Evolutionary conservation across 805 yeast genomes (phyloP).

Genomic region (Starmerella tilneyi): DNA sequence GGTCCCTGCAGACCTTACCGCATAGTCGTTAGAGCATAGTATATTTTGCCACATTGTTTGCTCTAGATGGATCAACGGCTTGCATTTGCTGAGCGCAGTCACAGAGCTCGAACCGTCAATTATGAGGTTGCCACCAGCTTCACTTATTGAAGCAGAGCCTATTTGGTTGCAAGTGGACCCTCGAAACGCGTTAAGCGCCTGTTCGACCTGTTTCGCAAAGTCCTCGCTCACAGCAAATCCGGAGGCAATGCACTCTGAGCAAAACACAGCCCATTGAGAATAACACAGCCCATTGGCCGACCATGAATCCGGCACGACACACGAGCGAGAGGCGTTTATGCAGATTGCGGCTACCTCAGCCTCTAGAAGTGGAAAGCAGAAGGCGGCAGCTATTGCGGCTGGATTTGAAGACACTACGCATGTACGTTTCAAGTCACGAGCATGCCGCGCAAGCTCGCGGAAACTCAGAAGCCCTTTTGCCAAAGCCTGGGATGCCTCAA

Average conservation of each 20-base stretch:
- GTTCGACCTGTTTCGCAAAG: neutral
- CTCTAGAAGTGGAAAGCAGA: constrained; percentile 5
- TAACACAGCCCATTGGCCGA: constrained; percentile 9
- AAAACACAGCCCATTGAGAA: constrained; percentile 7
- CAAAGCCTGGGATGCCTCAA: constrained; percentile 2
- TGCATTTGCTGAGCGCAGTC: neutral
- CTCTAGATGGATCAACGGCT: neutral
- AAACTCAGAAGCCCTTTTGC: constrained; percentile 2
- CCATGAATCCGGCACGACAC: constrained; percentile 1
- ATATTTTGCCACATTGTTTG: constrained; percentile 5
- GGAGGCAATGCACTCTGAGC: neutral
- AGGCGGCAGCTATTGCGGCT: constrained; percentile 10
- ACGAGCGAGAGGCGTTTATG: neutral
- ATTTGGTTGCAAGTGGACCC: neutral
- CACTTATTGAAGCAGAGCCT: too few species aligned
- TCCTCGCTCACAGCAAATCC: neutral
- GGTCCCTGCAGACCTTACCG: constrained; percentile 12
- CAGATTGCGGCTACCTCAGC: constrained; percentile 11
- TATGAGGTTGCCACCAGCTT: too few species aligned
- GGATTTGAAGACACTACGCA: constrained; percentile 1
- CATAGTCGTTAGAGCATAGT: constrained; percentile 1
- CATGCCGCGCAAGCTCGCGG: constrained; percentile 10
- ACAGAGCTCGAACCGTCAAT: too few species aligned
- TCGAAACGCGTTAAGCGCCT: neutral
- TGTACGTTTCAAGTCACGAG: constrained; percentile 1